phyloP scores from a whole-genome alignment of 345 rosid genomes.

The thale cress (Arabidopsis thaliana) region DNA sequence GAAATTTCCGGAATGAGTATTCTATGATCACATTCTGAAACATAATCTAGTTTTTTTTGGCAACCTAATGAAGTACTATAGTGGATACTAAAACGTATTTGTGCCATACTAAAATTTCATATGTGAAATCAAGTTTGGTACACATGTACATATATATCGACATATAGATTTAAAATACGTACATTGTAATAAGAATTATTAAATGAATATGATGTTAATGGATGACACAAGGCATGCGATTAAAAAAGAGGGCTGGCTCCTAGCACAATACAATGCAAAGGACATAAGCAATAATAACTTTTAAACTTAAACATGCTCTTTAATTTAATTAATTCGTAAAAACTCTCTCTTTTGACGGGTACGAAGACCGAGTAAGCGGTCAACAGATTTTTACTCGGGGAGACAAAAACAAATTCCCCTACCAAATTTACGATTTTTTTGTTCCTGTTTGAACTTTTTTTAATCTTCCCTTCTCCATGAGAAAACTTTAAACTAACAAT shows the following conservation, averaged over 20 bases:
- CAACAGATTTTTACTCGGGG: conserved; percentile 88
- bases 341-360: conserved; percentile 70
- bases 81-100: neutral
- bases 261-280: conserved; percentile 51
- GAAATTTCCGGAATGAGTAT: neutral
- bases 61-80: neutral
- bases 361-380: conserved; percentile 58
- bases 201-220: conserved; percentile 35
- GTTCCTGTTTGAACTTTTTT: neutral
- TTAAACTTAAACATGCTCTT: conserved; percentile 27
- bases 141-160: conserved; percentile 13
- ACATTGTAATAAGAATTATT: conserved; percentile 3
- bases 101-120: conserved; percentile 13
- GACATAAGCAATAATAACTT: conserved; percentile 37
- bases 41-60: neutral
- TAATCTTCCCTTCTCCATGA: neutral
- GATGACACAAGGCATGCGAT: conserved; percentile 49
- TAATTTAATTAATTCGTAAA: conserved; percentile 13
- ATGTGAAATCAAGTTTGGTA: conserved; percentile 30
- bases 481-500: conserved; percentile 24
- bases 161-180: conserved; percentile 4
- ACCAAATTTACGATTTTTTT: conserved; percentile 28
- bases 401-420: conserved; percentile 57
- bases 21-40: conserved; percentile 5
- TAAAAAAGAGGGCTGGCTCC: conserved; percentile 44